Evolutionary conservation across 441 rosid genomes (phyloP), one percentile per base, ranked within the genome.

Genomic region (Adansonia grandidieri): DNA sequence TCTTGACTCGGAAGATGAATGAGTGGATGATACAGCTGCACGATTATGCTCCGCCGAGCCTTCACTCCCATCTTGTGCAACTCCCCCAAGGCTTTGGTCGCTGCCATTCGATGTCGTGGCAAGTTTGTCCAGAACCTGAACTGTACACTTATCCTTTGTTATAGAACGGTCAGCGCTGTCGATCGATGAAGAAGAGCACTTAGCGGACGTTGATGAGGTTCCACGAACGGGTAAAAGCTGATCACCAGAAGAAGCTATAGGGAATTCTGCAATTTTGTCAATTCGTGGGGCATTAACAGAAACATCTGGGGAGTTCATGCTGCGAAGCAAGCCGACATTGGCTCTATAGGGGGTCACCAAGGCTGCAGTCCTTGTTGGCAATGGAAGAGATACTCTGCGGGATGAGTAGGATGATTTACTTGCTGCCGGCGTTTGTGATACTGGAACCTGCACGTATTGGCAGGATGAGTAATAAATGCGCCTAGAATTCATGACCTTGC

Each of bases 331-430:
- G 32, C 79, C 82, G 48, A 62, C 73, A 10, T 82, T 79, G 9
- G 89, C 76, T 53, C 77, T 75, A 24, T 69, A 74, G 17, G 83
- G 87, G 66, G 84, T 77, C 51, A 71, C 83, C 15, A 78, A 32
- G 24, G 82, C 80, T 44, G 76, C 77, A 20, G 83, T 81, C 76
- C 73, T 76, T 37, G 58, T 77, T 37, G 82, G 66, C 74, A 89
- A 80, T 37, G 98, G 97, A 71, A 94, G 93, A 78, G 97, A 92
- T 50, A 69, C 89, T 78, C 97, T 88, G 70, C 96, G 88, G 13
- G 88, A 32, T 37, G 84, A 0, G 4, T 78, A 81, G 19, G 86
- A 74, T 47, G 80, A 57, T 71, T 80, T 87, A 53, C 79, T 77
- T 11, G 78, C 74, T 9, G 78, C 74, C 7, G 83, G 84, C 63